Evolutionary conservation across 805 yeast species (phyloP).

Genomic region (Wickerhamiella shivajii): DNA sequence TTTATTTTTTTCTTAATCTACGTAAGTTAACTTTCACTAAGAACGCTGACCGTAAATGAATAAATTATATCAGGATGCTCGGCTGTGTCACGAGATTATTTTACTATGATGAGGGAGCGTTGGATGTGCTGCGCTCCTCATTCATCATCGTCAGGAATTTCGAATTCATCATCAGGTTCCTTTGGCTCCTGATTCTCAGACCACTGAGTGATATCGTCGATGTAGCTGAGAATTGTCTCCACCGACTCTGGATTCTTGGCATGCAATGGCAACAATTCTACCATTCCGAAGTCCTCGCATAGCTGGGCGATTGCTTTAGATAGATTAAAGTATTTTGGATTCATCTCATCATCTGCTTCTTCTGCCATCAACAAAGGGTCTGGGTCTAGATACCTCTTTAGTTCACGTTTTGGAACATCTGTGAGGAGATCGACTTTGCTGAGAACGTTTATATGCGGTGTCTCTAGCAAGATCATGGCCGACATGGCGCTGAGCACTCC

Average conservation of each 20-base stretch:
- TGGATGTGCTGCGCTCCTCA: too few relatives aligned
- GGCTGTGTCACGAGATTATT: too few relatives aligned
- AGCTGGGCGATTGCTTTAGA: conserved; percentile 75
- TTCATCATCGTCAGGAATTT: conserved; percentile 6
- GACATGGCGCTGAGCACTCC: conserved; percentile 97
- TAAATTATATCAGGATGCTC: too few relatives aligned
- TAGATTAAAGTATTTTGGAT: conserved; percentile 52
- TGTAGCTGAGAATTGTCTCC: conserved; percentile 70
- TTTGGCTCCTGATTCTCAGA: conserved; percentile 92
- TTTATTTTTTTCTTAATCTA: too few relatives aligned
- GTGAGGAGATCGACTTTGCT: conserved; percentile 70
- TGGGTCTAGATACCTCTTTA: conserved; percentile 78
- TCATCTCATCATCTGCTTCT: conserved; percentile 35
- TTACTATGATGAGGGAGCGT: too few relatives aligned
- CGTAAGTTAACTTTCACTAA: too few relatives aligned
- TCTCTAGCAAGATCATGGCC: conserved; percentile 87
- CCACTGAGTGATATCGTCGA: conserved; percentile 98
- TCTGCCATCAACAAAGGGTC: conserved; percentile 61
- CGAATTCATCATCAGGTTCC: conserved; percentile 57
- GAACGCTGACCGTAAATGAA: too few relatives aligned
- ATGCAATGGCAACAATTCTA: conserved; percentile 84
- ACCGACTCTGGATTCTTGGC: conserved; percentile 63
- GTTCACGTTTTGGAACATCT: conserved; percentile 56
- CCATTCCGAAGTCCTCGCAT: conserved; percentile 98
- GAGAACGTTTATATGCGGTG: conserved; percentile 85